Evolutionary conservation across 768 basidiomycete genomes (phyloP).

Genomic region (Auriculariales sp.): DNA sequence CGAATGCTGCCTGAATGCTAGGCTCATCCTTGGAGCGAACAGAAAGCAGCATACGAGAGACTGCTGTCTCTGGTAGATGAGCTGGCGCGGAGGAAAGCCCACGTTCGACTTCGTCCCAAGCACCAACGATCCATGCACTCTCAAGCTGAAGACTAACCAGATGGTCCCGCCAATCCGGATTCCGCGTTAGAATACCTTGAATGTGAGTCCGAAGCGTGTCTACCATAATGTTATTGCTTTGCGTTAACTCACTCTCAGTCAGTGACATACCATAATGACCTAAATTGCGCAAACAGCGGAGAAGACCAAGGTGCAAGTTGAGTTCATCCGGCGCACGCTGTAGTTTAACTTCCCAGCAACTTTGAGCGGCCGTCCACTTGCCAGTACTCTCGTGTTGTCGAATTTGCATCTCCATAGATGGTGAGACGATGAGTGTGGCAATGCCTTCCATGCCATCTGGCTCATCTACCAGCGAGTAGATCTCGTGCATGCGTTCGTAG

Average conservation of each 20-base stretch:
- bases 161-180: conserved; percentile 67
- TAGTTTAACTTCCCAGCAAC: conserved; percentile 94
- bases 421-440: conserved; percentile 74
- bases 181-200: conserved; percentile 69
- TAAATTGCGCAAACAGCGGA: conserved; percentile 83
- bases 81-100: conserved; percentile 34
- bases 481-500: conserved; percentile 88
- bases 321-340: conserved; percentile 85
- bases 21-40: conserved; percentile 43
- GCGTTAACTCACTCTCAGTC: neutral
- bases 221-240: conserved; percentile 15
- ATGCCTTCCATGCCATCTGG: conserved; percentile 99
- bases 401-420: conserved; percentile 89
- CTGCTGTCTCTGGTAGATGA: conserved; percentile 47
- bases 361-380: conserved; percentile 95
- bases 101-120: conserved; percentile 70
- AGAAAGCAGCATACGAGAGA: conserved; percentile 69
- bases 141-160: conserved; percentile 81
- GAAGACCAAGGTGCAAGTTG: conserved; percentile 74
- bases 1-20: conserved; percentile 34
- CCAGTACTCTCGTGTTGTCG: conserved; percentile 96
- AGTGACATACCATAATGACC: conserved; percentile 84
- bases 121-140: conserved; percentile 91
- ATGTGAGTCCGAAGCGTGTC: conserved; percentile 94
- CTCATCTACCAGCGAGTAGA: conserved; percentile 91